Evolutionary conservation across 2,329 filamentous ascomycete genomes (phyloP), one percentile per base, ranked within the genome.

Genomic region (Pyrenophora graminea): DNA sequence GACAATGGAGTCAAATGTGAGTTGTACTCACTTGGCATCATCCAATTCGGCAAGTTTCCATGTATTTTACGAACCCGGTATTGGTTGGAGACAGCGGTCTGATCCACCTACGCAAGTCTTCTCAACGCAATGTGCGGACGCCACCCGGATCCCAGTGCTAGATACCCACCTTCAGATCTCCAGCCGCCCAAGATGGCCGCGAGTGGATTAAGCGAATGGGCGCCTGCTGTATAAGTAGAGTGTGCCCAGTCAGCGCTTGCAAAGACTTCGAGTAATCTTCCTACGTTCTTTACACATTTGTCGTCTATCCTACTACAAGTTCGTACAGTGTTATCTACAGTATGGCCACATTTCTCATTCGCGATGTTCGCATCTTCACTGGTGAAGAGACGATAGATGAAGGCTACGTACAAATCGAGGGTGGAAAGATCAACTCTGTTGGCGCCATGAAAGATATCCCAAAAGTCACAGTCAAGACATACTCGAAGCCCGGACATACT

Each of bases 321-420:
- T 13, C 4, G 23, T 6, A 27, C 10, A 39, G 10, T 5, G 10
- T 30, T 30, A 4, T 13, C 10, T 30, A 30, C 18, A 48, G 10
- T 9, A 71, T 71, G 69, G 30, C 65, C 39, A 68, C 72, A 6
- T 77, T 78, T 48, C 58, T 77, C 56, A 62, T 77, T 42, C 70
- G 62, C 37, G 71, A 76, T 46, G 74, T 80, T 34, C 75, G 75
- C 31, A 73, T 81, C 42, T 81, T 80, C 60, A 77, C 77, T 13
- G 79, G 79, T 32, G 71, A 77, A 46, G 56, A 69, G 2, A 72
- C 64, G 1, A 75, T 80, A 27, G 66, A 73, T 17, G 53, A 64
- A 7, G 77, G 77, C 13, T 75, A 66, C 25, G 68, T 79, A 4
- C 61, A 76, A 10, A 69, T 80, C 6, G 56, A 73, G 44, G 40